Evolutionary conservation across 768 basidiomycete genomes (phyloP).

Genomic region (Imleria badia): DNA sequence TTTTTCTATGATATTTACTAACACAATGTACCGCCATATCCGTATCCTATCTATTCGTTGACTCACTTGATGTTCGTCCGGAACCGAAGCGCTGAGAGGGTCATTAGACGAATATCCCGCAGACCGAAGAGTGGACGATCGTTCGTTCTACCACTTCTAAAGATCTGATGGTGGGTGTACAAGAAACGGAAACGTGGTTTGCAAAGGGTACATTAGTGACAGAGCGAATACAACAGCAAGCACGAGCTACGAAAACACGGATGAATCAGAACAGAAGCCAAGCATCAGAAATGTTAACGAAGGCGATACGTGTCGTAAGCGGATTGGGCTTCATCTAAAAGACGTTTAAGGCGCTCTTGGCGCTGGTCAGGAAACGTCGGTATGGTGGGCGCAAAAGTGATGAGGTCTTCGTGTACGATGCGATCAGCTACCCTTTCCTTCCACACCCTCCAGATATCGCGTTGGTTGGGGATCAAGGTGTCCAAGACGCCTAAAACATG

Average conservation of each 20-base stretch:
- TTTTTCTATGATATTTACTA: neutral
- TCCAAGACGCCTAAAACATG: constrained; percentile 12
- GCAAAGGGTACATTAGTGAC: neutral
- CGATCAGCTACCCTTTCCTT: constrained; percentile 20
- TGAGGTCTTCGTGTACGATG: constrained; percentile 9
- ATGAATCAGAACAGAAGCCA: neutral
- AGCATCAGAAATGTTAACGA: neutral
- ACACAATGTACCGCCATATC: too few species aligned
- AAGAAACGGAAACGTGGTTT: neutral
- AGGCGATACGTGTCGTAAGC: neutral
- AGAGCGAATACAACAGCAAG: neutral
- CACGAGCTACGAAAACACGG: neutral
- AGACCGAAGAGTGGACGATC: too few species aligned
- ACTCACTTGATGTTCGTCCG: neutral
- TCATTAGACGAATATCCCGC: neutral
- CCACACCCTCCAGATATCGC: constrained; percentile 16
- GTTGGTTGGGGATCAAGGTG: constrained; percentile 12
- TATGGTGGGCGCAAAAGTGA: constrained; percentile 16
- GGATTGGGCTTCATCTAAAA: constrained; percentile 14
- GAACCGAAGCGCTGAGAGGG: neutral
- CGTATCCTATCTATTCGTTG: too few species aligned
- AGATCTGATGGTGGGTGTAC: too few species aligned
- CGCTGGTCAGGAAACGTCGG: constrained; percentile 13
- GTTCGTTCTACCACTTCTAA: too few species aligned
- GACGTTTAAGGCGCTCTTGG: constrained; percentile 7